Percentiles rank a stretch among this genome's conserved stretches.
These are phyloP conservation scores for Fusarium sublunatum DNA, from an alignment of 2,329 filamentous ascomycete species.

Conservation along the genomic window DNA sequence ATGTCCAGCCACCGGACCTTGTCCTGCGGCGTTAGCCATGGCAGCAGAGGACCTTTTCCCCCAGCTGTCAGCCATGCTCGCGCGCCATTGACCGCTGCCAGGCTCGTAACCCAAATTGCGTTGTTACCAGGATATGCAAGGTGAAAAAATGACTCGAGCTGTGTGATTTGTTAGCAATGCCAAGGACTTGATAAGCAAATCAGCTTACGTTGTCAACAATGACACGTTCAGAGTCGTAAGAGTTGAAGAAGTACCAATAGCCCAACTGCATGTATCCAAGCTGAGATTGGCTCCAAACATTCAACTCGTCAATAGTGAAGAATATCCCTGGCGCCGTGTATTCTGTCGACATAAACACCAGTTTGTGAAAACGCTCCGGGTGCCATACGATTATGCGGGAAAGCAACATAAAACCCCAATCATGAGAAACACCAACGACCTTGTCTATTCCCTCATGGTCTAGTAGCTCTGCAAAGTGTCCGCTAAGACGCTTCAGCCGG, in stretches of 20 bases:
- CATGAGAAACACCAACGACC: slow-evolving; percentile 33
- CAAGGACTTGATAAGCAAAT: fast-evolving
- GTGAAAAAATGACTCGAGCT: slow-evolving; percentile 39
- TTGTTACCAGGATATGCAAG: slow-evolving; percentile 28
- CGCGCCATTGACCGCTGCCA: slow-evolving; percentile 22
- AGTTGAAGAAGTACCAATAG: slow-evolving; percentile 41
- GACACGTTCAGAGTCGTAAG: slow-evolving; percentile 19
- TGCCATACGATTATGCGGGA: slow-evolving; percentile 28
- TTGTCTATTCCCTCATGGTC: slow-evolving; percentile 19
- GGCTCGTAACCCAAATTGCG: slow-evolving; percentile 6
- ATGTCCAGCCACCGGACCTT: slow-evolving; percentile 15
- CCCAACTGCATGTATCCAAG: slow-evolving; percentile 33
- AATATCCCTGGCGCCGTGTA: slow-evolving; percentile 21
- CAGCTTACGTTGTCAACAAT: slow-evolving; percentile 17
- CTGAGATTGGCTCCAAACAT: slow-evolving; percentile 10
- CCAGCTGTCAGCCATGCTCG: slow-evolving; percentile 26
- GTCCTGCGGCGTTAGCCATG: slow-evolving; percentile 25
- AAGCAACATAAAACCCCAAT: slow-evolving; percentile 32
- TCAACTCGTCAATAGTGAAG: slow-evolving; percentile 30
- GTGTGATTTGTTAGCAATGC: neutral
- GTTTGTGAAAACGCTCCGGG: slow-evolving; percentile 14
- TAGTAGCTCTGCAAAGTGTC: slow-evolving; percentile 28
- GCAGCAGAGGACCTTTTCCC: slow-evolving; percentile 10
- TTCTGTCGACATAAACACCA: slow-evolving; percentile 17
- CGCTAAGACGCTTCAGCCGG: slow-evolving; percentile 15